phyloP scores from a whole-genome alignment of 2,329 filamentous ascomycete genomes.

The Botrytis fabae region DNA sequence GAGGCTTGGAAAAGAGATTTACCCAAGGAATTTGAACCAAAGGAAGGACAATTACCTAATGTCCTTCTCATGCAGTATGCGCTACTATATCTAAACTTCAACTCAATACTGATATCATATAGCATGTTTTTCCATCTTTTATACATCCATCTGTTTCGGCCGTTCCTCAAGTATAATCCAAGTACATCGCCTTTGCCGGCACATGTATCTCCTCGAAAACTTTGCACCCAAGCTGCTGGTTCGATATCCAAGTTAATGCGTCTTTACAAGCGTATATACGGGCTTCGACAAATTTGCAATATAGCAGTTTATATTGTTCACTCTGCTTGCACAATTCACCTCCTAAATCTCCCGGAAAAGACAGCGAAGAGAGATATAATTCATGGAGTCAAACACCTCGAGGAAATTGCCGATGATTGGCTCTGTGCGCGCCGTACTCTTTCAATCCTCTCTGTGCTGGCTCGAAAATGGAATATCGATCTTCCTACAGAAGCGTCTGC shows the following conservation, averaged over 20 bases:
- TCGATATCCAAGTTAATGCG: constrained; percentile 93
- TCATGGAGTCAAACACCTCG: constrained; percentile 85
- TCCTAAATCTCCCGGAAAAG: constrained; percentile 91
- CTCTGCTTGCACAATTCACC: constrained; percentile 89
- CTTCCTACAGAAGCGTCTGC: constrained; percentile 78
- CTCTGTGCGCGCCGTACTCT: constrained; percentile 83
- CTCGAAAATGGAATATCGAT: constrained; percentile 85
- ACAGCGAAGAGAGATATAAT: constrained; percentile 86
- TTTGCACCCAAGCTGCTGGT: constrained; percentile 86
- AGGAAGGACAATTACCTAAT: constrained; percentile 84
- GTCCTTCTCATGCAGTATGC: constrained; percentile 82
- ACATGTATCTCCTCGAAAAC: constrained; percentile 85
- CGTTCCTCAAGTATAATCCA: constrained; percentile 88
- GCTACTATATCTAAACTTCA: background rate
- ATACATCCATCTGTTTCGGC: constrained; percentile 92
- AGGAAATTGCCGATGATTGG: constrained; percentile 96
- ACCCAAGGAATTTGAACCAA: constrained; percentile 83
- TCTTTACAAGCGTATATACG: constrained; percentile 89
- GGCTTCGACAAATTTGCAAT: constrained; percentile 90
- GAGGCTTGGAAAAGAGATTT: constrained; percentile 86
- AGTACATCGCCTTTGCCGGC: constrained; percentile 77
- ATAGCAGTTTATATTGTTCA: constrained; percentile 95
- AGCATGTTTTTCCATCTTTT: constrained; percentile 98
- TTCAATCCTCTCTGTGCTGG: constrained; percentile 79
- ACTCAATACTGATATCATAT: constrained; percentile 34